Base-by-base conservation (phyloP, 176 grass and related monocot species). In the Paspalum notatum region DNA sequence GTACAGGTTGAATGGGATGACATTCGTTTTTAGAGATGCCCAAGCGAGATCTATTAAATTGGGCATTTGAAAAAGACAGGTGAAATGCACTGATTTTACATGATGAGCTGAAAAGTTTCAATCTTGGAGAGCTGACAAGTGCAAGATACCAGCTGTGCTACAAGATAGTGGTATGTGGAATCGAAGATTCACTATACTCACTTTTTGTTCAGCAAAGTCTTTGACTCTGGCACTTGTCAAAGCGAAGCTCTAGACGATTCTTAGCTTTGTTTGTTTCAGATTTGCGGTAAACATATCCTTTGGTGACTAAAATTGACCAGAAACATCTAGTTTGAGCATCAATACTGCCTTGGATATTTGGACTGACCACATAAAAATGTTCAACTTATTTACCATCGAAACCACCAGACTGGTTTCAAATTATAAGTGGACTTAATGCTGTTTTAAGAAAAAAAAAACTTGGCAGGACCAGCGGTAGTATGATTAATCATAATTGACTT, bases 101-200 rank as follows among this genome's bases (percentile, higher is more conserved):
- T 52, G 87, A 81, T 60, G 78, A 82, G 58, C 73, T 82, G 66
- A 75, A 66, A 80, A 68, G 59, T 78, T 89, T 41, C 50, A 45
- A 52, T 82, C 21, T 54, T 0, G 18, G 71, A 46, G 73, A 69
- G 50, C 69, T 78, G 79, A 48, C 40, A 60, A 79, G 27, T 74
- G 51, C 59, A 86, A 82, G 58, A 51, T 58, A 32, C 71, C 57
- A 68, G 38, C 49, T 78, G 49, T 85, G 73, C 73, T 78, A 60
- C 78, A 65, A 44, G 72, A 77, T 89, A 68, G 38, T 77, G 85
- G 88, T 90, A 90, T 59, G 88, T 90, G 79, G 83, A 86, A 82
- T 68, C 37, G 67, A 69, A 73, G 44, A 53, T 83, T 73, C 52
- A 75, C 25, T 82, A 50, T 72, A 53, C 75, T 60, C 42, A 50